These are phyloP conservation scores for Exophiala sp. DNA, from an alignment of 2,329 filamentous ascomycete species.

Conservation along the genomic window DNA sequence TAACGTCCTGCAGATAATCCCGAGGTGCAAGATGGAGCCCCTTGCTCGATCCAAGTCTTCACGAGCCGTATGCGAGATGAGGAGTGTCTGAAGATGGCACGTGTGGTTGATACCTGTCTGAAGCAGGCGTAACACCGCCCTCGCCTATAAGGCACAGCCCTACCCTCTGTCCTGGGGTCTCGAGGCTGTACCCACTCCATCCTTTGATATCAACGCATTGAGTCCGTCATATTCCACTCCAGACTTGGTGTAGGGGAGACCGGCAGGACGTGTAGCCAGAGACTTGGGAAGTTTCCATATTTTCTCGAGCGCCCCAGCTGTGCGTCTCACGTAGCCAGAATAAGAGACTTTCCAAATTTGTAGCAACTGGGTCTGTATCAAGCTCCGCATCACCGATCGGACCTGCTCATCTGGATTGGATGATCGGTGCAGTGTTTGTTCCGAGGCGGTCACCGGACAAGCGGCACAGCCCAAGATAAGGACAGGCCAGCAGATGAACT, in stretches of 20 bases:
- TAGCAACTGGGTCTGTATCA: conserved; percentile 15
- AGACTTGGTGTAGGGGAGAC: too few relatives aligned
- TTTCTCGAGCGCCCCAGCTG: conserved; percentile 10
- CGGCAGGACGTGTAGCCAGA: neutral
- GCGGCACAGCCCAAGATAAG: conserved; percentile 20
- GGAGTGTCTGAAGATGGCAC: conserved; percentile 31
- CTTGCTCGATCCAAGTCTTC: conserved; percentile 31
- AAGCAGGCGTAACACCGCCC: conserved; percentile 7
- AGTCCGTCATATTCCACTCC: conserved; percentile 18
- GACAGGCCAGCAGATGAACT: conserved; percentile 24
- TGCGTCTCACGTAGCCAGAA: conserved; percentile 20
- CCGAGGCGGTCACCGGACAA: conserved; percentile 7
- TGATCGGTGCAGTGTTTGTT: neutral
- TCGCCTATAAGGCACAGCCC: neutral
- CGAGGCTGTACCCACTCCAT: conserved; percentile 12
- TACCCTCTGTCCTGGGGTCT: conserved; percentile 2
- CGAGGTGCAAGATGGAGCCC: conserved; percentile 30
- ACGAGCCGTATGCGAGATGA: conserved; percentile 32
- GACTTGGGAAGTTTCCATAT: conserved; percentile 19
- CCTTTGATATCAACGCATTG: conserved; percentile 14
- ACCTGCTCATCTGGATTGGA: neutral
- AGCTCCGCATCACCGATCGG: conserved; percentile 8
- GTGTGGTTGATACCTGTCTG: conserved; percentile 29
- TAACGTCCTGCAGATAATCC: conserved; percentile 23
- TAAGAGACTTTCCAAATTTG: conserved; percentile 22